Evolutionary conservation across 2,329 filamentous ascomycete genomes (phyloP).

Genomic region (Penicillium sp.): DNA sequence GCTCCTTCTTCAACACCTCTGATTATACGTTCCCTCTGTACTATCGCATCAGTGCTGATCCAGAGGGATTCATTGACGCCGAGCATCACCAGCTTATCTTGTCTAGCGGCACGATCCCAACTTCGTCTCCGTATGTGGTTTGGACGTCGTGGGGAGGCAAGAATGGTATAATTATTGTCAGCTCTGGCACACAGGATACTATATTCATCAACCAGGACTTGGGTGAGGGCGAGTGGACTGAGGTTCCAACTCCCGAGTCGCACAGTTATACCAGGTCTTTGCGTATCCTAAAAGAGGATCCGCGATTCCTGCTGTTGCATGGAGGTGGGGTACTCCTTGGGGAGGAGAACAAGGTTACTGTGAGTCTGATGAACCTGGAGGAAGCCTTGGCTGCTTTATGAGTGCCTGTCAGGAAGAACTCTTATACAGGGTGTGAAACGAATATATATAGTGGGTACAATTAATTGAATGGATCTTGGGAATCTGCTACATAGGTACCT

Average conservation of each 20-base stretch:
- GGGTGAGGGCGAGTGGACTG: constrained; percentile 53
- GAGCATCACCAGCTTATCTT: constrained; percentile 49
- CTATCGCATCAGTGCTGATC: constrained; percentile 56
- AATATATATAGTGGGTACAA: neutral
- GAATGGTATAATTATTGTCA: constrained; percentile 56
- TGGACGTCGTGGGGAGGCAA: constrained; percentile 56
- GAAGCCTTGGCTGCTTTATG: constrained; percentile 13
- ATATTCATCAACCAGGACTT: constrained; percentile 56
- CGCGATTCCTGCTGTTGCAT: constrained; percentile 16
- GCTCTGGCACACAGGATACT: constrained; percentile 44
- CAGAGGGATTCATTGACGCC: constrained; percentile 52
- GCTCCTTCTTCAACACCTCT: constrained; percentile 41
- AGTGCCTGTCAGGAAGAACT: neutral
- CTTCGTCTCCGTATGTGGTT: constrained; percentile 56
- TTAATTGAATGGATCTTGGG: no score
- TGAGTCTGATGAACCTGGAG: constrained; percentile 18
- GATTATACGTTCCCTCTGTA: constrained; percentile 55
- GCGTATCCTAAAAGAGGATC: constrained; percentile 43
- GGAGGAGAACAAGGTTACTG: constrained; percentile 14
- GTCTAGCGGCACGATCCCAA: constrained; percentile 50
- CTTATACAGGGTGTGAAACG: neutral
- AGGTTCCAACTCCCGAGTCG: constrained; percentile 47
- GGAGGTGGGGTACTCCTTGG: constrained; percentile 16
- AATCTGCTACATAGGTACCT: neutral
- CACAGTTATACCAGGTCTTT: constrained; percentile 55